phyloP scores from a whole-genome alignment of 2,329 filamentous ascomycete genomes.

The Colletotrichum salicis region DNA sequence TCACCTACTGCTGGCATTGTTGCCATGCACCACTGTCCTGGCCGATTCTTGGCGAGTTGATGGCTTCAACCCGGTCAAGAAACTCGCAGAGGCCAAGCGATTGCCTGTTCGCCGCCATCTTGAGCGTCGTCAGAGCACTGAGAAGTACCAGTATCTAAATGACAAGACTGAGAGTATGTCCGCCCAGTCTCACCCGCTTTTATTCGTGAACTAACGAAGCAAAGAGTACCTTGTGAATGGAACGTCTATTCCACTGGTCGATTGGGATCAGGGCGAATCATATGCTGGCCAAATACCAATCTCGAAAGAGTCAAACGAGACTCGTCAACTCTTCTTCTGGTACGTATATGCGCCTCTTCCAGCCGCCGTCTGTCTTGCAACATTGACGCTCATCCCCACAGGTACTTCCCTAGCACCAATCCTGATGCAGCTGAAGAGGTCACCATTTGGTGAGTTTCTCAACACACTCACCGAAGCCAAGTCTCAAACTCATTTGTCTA shows the following conservation, averaged over 20 bases:
- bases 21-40: constrained; percentile 12
- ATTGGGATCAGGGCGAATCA: constrained; percentile 74
- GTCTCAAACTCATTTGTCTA: neutral
- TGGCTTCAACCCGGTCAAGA: constrained; percentile 2
- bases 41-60: constrained; percentile 22
- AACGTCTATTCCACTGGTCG: constrained; percentile 72
- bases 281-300: constrained; percentile 74
- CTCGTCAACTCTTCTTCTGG: constrained; percentile 73
- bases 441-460: constrained; percentile 59
- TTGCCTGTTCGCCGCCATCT: neutral
- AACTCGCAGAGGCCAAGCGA: neutral
- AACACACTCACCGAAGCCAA: no score
- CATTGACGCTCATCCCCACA: neutral
- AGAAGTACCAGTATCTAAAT: constrained; percentile 22
- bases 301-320: constrained; percentile 48
- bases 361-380: neutral
- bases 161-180: neutral
- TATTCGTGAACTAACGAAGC: neutral
- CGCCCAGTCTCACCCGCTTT: rapidly evolving
- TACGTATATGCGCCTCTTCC: constrained; percentile 65
- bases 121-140: neutral
- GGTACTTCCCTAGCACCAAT: constrained; percentile 54
- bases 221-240: constrained; percentile 73
- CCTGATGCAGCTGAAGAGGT: constrained; percentile 72
- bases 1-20: neutral